These are phyloP conservation scores for Penicillium olsonii DNA, from an alignment of 2,329 filamentous ascomycete species.

Conservation along the genomic window DNA sequence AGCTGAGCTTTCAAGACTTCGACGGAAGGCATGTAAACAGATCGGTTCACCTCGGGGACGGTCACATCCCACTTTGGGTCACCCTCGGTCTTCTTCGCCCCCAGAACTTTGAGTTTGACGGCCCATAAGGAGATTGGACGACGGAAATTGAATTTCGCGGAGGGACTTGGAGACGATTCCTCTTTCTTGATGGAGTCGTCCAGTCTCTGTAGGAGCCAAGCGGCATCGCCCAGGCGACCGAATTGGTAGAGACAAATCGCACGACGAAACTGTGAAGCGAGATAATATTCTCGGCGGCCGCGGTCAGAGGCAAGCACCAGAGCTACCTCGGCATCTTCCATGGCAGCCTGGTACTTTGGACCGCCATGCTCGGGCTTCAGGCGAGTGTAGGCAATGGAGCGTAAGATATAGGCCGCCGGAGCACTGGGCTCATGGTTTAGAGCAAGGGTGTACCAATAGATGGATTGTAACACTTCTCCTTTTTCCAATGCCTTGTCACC, in stretches of 20 bases:
- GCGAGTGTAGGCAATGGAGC: conserved; percentile 76
- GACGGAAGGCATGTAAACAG: conserved; percentile 45
- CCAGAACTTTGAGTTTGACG: conserved; percentile 55
- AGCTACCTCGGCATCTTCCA: conserved; percentile 69
- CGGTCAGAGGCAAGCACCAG: conserved; percentile 65
- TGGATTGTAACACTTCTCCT: conserved; percentile 66
- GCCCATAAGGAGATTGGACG: conserved; percentile 56
- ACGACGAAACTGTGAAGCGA: conserved; percentile 78
- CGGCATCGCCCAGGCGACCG: conserved; percentile 72
- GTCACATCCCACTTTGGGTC: conserved; percentile 50
- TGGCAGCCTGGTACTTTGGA: conserved; percentile 51
- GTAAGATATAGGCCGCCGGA: conserved; percentile 77
- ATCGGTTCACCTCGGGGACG: conserved; percentile 57
- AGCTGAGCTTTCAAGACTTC: conserved; percentile 33
- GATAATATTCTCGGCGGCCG: conserved; percentile 72
- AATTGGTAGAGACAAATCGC: conserved; percentile 72
- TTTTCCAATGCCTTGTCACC: conserved; percentile 63
- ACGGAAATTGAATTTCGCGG: neutral
- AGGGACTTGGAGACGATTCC: conserved; percentile 36
- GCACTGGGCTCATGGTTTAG: conserved; percentile 64
- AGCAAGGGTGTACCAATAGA: conserved; percentile 68
- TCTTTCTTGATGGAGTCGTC: conserved; percentile 52
- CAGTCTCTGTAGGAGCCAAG: conserved; percentile 65
- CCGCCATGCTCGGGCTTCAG: conserved; percentile 53
- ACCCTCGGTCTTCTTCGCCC: conserved; percentile 51